Conservation (phyloP, 1,139 yeast genomes). For the Diutina catenulata region DNA sequence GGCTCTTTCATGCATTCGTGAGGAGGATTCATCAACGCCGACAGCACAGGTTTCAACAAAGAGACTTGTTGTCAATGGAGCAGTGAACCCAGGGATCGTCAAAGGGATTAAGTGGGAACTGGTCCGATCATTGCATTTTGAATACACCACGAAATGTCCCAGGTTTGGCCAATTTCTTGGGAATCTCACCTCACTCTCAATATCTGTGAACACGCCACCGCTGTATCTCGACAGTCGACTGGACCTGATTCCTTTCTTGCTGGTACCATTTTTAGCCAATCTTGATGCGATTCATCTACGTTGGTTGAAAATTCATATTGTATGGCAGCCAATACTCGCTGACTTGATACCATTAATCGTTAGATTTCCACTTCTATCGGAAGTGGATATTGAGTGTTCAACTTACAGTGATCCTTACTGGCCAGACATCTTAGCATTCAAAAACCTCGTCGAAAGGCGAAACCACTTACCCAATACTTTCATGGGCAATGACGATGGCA, state of each 20-base stretch:
- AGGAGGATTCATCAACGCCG: background rate
- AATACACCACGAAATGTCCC: slow-evolving; percentile 1
- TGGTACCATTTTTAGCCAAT: background rate
- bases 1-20: background rate
- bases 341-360: background rate
- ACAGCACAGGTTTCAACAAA: background rate
- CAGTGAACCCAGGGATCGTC: background rate
- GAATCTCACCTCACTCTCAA: background rate
- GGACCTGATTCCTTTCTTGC: background rate
- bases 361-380: background rate
- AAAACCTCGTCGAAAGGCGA: background rate
- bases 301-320: background rate
- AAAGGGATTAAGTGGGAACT: background rate
- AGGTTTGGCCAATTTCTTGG: background rate
- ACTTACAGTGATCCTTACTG: background rate
- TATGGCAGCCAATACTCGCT: slow-evolving; percentile 2
- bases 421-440: background rate
- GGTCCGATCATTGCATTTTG: background rate
- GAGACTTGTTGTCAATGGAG: background rate
- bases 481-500: background rate
- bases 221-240: background rate
- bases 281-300: background rate
- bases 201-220: background rate
- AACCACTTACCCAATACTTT: background rate
- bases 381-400: background rate